phyloP scores from a whole-genome alignment of 2,329 filamentous ascomycete species.

The Botryotinia globosa region DNA sequence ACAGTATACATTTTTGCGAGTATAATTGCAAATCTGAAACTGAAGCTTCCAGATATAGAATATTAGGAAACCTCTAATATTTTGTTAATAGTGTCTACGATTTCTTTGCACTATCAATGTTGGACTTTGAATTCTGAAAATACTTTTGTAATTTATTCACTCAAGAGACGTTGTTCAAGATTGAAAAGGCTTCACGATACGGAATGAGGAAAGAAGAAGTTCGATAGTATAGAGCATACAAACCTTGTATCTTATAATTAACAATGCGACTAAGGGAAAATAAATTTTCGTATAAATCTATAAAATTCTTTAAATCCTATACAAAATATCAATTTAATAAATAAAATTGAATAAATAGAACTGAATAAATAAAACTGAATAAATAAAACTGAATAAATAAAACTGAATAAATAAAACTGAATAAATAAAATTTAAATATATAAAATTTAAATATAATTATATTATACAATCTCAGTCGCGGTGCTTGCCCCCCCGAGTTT shows the following conservation, averaged over 20 bases:
- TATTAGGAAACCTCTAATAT: background rate
- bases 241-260: background rate
- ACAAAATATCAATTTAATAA: too few species aligned
- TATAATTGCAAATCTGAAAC: background rate
- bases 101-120: background rate
- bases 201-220: background rate
- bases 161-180: background rate
- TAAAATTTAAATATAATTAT: too few species aligned
- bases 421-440: too few species aligned
- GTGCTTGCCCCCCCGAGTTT: too few species aligned
- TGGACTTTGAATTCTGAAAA: background rate
- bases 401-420: too few species aligned
- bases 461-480: too few species aligned
- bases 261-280: too few species aligned
- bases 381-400: too few species aligned
- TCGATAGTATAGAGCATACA: background rate
- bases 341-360: too few species aligned
- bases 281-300: too few species aligned
- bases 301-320: too few species aligned
- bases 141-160: background rate
- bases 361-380: too few species aligned
- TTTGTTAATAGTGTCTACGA: background rate
- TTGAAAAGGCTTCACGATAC: background rate
- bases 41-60: background rate
- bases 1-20: background rate